These are phyloP conservation scores for Avena insularis DNA, from an alignment of 176 grass and related monocot genomes.

Conservation along the genomic window DNA sequence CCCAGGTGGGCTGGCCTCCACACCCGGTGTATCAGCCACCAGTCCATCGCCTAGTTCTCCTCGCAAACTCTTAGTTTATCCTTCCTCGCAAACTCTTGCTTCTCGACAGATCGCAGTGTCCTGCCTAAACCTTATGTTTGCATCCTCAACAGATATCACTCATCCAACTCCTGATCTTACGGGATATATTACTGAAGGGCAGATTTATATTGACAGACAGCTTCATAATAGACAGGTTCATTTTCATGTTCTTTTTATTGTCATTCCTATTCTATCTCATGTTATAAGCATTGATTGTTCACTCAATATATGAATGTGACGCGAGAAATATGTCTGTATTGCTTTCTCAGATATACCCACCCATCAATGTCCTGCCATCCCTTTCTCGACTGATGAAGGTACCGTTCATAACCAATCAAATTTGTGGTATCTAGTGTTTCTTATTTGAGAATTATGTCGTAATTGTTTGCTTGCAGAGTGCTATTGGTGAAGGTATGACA, in stretches of 20 bases:
- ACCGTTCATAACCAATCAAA: conserved; percentile 1
- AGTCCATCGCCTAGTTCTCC: no score
- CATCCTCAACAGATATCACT: conserved; percentile 76
- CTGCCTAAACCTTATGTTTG: conserved; percentile 2
- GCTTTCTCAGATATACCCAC: conserved; percentile 77
- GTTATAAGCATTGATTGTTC: conserved; percentile 23
- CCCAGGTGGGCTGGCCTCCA: no score
- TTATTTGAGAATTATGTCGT: conserved; percentile 15
- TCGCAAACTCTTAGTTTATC: not conserved
- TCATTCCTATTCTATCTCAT: conserved; percentile 1
- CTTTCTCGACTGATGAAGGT: conserved; percentile 94
- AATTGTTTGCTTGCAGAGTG: conserved; percentile 64
- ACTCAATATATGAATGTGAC: not conserved
- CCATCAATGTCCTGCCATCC: conserved; percentile 93
- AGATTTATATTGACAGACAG: conserved; percentile 95
- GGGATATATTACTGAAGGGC: conserved; percentile 93
- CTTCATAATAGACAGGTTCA: conserved; percentile 89
- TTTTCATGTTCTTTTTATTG: conserved; percentile 13
- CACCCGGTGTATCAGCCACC: no score
- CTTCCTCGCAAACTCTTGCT: not conserved
- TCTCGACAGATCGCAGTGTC: conserved; percentile 4
- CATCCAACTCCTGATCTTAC: conserved; percentile 97
- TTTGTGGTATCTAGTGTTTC: conserved; percentile 27
- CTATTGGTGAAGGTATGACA: conserved; percentile 95
- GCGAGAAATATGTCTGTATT: not conserved